Percentiles rank a stretch among this genome's conserved stretches.
These are phyloP conservation scores for Camelina neglecta DNA, from an alignment of 345 rosid genomes.

Conservation along the genomic window DNA sequence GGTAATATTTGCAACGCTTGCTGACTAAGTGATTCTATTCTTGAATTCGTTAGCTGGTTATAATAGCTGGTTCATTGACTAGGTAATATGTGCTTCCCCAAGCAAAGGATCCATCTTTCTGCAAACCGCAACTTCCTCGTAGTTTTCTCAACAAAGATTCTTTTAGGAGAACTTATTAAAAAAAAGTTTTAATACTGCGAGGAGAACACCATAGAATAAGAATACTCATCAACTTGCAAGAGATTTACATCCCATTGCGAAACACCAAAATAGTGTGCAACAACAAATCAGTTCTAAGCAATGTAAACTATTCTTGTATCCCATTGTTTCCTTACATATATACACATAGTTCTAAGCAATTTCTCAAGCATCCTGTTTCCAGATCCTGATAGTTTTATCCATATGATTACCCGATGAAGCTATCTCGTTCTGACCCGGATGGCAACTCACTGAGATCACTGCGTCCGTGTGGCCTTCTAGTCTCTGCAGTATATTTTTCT, in stretches of 20 bases:
- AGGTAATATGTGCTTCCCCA: too few species aligned
- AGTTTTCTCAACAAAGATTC: too few species aligned
- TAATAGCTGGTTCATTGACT: too few species aligned
- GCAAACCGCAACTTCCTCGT: too few species aligned
- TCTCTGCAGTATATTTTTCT: conserved; percentile 78
- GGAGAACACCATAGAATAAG: not conserved
- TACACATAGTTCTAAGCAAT: not conserved
- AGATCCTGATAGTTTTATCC: conserved; percentile 79
- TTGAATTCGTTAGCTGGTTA: too few species aligned
- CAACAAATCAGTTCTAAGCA: conserved; percentile 5
- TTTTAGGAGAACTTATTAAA: too few species aligned
- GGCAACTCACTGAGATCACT: conserved; percentile 85
- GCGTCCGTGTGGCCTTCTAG: conserved; percentile 87
- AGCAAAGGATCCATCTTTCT: too few species aligned
- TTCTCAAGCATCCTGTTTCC: conserved; percentile 68
- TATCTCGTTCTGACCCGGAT: conserved; percentile 71
- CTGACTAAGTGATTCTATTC: too few species aligned
- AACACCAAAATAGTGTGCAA: not conserved
- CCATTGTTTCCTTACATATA: not conserved
- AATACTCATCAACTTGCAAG: not conserved
- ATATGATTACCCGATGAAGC: conserved; percentile 85
- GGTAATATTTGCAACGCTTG: too few species aligned
- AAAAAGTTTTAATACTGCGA: too few species aligned
- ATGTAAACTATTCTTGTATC: not conserved
- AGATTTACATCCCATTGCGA: not conserved